Base-by-base conservation (phyloP, 352 stramenopile genomes). In the Globisporangium spiculum region DNA sequence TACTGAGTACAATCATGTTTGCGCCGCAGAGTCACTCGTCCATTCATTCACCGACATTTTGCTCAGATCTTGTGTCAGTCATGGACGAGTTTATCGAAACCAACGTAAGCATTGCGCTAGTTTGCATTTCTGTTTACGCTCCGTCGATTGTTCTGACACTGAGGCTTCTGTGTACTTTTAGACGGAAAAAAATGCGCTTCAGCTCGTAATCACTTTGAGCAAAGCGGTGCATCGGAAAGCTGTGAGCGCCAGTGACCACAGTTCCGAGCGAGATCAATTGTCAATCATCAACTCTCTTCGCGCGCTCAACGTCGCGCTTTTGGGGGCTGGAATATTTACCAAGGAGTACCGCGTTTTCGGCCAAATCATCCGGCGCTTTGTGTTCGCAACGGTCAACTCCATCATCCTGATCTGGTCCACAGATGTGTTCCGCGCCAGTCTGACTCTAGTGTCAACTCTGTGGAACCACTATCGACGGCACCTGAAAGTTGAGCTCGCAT, bases 391-490 rank as follows among this genome's bases (percentile, higher is more conserved):
- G 0, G 72, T 93, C 4, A 93, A 93, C 59, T 85, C 83, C 0
- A 81, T 80, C 8, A 71, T 79, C 8, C 66, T 93, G 18, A 74
- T 89, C 1, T 91, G 83, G 81, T 80, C 80, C 4, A 67, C 76
- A 0, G 73, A 78, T 1, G 77, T 93, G 1, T 92, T 94, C 56
- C 77, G 79, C 52, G 78, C 75, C 2, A 91, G 75, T 36, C 64
- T 96, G 27, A 81, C 74, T 3, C 63, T 94, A 12, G 75, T 92
- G 9, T 91, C 87, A 20, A 94, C 86, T 3, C 61, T 96, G 6
- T 96, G 88, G 88, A 94, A 91, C 36, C 84, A 95, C 61, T 96
- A 94, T 32, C 86, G 88, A 34, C 79, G 84, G 1, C 85, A 93
- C 53, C 66, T 94, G 16, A 96, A 96, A 65, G 78, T 96, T 22